Base-by-base conservation (phyloP, 2,329 filamentous ascomycete species). In the Zasmidium angulare region DNA sequence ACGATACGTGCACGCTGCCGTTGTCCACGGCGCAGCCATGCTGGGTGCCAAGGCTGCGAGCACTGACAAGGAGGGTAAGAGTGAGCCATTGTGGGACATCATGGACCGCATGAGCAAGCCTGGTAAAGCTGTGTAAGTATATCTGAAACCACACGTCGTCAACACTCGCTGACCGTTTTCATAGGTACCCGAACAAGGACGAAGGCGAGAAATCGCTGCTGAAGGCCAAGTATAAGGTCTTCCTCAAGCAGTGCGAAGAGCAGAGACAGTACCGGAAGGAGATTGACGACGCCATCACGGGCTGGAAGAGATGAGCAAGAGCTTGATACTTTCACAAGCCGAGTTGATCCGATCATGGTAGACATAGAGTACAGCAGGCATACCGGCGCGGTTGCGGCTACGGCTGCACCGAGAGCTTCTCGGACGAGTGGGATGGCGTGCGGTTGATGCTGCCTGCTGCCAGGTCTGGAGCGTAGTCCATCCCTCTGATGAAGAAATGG, bases 21-120 rank as follows among this genome's bases (percentile, higher is more conserved):
- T 99, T 6, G 93, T 96, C 23, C 93, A 98, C 72, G 95, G 95
- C n/a, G 95, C 95, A 7, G 95, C 95, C 58, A 99, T 99, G 93
- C 83, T 99, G 22, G 95, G 95, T 43, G 95, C 92, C 59, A 98
- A 98, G 78, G 95, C 95, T n/a, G 95, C 93, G 6, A 95, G 89
- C 68, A 89, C 89, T 29, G 87, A 89, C 70, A 82, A 83, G 43
- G 83, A 89, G 10, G 90, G 91, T 48, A 87, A 88, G 69, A 93
- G 90, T 0, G 93, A 97, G 79, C 85, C 89, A 46, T 80, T 99
- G 62, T 99, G 95, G 95, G 85, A 87, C 67, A 97, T 99, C 73
- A 99, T 99, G 95, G 91, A 96, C 75, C 86, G 92, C 58, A 95
- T 97, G 88, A 96, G 90, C 79, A 96, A 97, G 82, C 89, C 91